These are phyloP conservation scores for Entomophthora muscae DNA, from an alignment of 371 early-diverging fungal genomes.

Conservation along the genomic window DNA sequence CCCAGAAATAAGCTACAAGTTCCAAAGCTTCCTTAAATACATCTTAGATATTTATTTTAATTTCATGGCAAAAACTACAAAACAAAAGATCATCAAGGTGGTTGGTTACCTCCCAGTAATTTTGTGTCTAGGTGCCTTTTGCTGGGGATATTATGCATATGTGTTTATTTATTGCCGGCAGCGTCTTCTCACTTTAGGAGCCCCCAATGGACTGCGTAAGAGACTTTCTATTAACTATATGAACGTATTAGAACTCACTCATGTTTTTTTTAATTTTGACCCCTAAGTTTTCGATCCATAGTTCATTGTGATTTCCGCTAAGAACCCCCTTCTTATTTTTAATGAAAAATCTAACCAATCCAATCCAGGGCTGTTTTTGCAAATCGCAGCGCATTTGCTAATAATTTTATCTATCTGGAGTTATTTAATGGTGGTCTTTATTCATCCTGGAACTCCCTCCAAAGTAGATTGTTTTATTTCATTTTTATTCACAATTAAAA, in stretches of 20 bases:
- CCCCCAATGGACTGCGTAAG: not conserved
- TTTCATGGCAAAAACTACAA: not conserved
- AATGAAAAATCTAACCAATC: not conserved
- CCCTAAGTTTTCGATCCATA: not conserved
- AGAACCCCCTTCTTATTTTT: not conserved
- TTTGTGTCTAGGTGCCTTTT: not conserved
- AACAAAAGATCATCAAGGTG: not conserved
- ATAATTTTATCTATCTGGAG: conserved; percentile 22
- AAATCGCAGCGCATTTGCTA: conserved; percentile 12
- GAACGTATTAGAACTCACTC: conserved; percentile 14
- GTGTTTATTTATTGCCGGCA: not conserved
- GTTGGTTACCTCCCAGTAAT: conserved; percentile 6
- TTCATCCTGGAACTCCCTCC: conserved; percentile 21
- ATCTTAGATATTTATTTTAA: not conserved
- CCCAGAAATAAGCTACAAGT: not conserved
- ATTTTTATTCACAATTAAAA: not conserved
- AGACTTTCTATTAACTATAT: not conserved
- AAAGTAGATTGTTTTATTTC: conserved; percentile 11
- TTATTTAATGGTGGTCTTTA: conserved; percentile 19
- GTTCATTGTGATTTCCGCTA: not conserved
- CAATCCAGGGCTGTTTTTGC: not conserved
- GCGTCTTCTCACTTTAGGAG: not conserved
- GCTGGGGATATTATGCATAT: conserved; percentile 2
- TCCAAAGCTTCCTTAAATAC: not conserved
- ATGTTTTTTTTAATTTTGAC: conserved; percentile 12